Conservation (phyloP, 2,329 filamentous ascomycete genomes). For the Leptographium galeiforme region DNA sequence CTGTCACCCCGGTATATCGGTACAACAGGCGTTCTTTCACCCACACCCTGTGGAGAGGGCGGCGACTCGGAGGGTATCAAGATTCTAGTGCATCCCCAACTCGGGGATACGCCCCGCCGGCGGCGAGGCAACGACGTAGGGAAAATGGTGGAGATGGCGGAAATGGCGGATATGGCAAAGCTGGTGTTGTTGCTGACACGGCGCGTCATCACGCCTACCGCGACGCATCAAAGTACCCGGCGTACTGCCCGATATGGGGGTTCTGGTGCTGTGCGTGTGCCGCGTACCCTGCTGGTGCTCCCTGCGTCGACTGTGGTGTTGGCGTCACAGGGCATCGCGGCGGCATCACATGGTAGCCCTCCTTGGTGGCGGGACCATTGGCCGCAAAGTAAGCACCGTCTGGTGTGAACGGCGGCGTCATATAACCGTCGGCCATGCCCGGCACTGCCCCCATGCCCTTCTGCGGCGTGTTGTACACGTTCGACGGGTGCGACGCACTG, state of each 20-base stretch:
- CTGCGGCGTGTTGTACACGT: constrained; percentile 65
- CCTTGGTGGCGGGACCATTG: constrained; percentile 28
- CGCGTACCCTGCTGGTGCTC: constrained; percentile 14
- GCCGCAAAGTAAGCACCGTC: constrained; percentile 47
- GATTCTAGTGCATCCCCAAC: constrained; percentile 6
- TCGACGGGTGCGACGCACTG: constrained; percentile 34
- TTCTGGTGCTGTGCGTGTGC: constrained; percentile 18
- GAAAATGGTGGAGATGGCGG: too few species aligned
- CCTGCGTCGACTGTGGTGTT: constrained; percentile 35
- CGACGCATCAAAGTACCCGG: constrained; percentile 24
- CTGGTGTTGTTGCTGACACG: neutral
- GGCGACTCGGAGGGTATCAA: constrained; percentile 10
- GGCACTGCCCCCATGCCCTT: constrained; percentile 55
- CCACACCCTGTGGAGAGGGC: constrained; percentile 6
- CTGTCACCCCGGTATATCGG: constrained; percentile 6
- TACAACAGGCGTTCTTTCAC: constrained; percentile 7
- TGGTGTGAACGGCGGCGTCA: constrained; percentile 77
- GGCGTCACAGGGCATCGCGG: constrained; percentile 50
- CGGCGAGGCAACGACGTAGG: neutral
- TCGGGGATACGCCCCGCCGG: constrained; percentile 4
- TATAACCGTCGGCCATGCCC: constrained; percentile 57
- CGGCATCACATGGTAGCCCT: constrained; percentile 29
- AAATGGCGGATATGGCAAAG: too few species aligned
- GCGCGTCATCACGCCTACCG: neutral
- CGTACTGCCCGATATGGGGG: constrained; percentile 28